phyloP scores from a whole-genome alignment of 345 rosid species.

The Brassica napus region Da-Ae NC_063443.1:16181001-16181500 shows the following conservation, averaged over 20 bases:
- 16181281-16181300: conserved; percentile 1
- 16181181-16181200: conserved; percentile 8
- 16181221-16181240: conserved; percentile 39
- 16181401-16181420: background rate
- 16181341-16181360: conserved; percentile 37
- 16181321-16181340: conserved; percentile 21
- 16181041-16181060: conserved; percentile 34
- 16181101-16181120: conserved; percentile 26
- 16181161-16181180: background rate
- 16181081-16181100: conserved; percentile 34
- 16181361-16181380: conserved; percentile 34
- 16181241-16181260: conserved; percentile 32
- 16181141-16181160: conserved; percentile 26
- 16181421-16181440: background rate
- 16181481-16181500: background rate
- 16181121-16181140: conserved; percentile 38
- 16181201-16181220: conserved; percentile 22
- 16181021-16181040: conserved; percentile 33
- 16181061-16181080: conserved; percentile 38
- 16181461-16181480: background rate
- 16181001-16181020: conserved; percentile 34
- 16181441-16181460: background rate
- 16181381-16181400: conserved; percentile 10
- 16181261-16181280: conserved; percentile 43
- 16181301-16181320: conserved; percentile 11